These are phyloP conservation scores for Coniella lustricola DNA, from an alignment of 2,329 filamentous ascomycete genomes.

Conservation along the genomic window DNA sequence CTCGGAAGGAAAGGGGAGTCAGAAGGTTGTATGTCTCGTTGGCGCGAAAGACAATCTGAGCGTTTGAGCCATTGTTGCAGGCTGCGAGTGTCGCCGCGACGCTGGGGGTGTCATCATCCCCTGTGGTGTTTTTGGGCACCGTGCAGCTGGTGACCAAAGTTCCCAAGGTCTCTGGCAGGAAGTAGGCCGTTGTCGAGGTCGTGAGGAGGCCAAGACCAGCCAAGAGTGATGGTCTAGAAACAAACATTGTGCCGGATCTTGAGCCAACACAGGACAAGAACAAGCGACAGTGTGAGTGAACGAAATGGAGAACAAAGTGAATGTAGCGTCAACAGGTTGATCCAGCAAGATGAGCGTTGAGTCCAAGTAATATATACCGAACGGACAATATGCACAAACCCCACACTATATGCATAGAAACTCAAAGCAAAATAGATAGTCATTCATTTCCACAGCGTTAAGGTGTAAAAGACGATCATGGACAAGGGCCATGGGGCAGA, in stretches of 20 bases:
- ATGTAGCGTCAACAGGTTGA: too few relatives aligned
- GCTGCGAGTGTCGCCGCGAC: conserved; percentile 11
- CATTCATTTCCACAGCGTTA: background rate
- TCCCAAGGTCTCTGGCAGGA: conserved; percentile 14
- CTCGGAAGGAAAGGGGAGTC: conserved; percentile 17
- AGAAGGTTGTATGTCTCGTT: conserved; percentile 18
- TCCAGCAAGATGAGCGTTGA: too few relatives aligned
- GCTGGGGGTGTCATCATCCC: conserved; percentile 15
- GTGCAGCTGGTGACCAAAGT: conserved; percentile 14
- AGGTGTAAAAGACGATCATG: background rate
- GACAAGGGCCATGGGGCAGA: too few relatives aligned
- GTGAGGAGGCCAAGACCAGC: background rate
- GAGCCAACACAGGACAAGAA: background rate
- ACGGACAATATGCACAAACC: too few relatives aligned
- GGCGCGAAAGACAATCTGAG: conserved; percentile 15
- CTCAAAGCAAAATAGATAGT: background rate
- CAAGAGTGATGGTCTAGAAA: background rate
- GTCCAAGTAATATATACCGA: too few relatives aligned
- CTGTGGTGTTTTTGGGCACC: conserved; percentile 17
- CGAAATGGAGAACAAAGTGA: background rate
- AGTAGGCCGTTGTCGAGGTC: conserved; percentile 12
- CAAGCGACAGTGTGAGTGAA: background rate
- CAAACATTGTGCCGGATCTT: background rate
- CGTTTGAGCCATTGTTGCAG: conserved; percentile 12
- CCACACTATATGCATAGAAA: background rate